Evolutionary conservation across 2,329 filamentous ascomycete genomes (phyloP).

Genomic region (Penicillium sp.): DNA sequence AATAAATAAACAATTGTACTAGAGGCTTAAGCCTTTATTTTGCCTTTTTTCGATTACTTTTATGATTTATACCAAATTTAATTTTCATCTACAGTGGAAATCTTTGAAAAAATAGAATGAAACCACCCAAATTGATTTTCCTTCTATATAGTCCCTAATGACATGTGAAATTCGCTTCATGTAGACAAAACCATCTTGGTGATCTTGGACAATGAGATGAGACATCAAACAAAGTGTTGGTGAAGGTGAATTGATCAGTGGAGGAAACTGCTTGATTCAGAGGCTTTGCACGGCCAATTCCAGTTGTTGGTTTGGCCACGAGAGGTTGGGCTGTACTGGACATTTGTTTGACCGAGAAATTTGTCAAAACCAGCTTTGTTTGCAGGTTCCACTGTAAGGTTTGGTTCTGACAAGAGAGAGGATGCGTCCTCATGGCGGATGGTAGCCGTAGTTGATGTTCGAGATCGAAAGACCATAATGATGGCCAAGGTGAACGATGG

Average conservation of each 20-base stretch:
- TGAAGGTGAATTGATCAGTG: not conserved
- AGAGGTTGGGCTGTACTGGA: not conserved
- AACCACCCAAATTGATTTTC: not conserved
- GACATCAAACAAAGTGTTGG: not conserved
- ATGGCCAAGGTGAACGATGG: no score
- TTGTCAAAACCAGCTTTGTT: not conserved
- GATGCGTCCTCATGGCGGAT: not conserved
- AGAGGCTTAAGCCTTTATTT: no score
- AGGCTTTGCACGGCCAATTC: not conserved
- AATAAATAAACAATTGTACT: no score
- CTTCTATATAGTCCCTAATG: not conserved
- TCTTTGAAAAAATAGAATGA: not conserved
- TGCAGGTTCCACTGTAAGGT: not conserved
- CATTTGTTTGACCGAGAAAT: not conserved
- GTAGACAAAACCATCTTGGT: not conserved
- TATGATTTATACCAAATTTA: no score
- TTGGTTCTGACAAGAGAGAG: not conserved
- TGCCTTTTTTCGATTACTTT: no score
- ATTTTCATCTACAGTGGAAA: no score
- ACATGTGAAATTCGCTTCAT: not conserved
- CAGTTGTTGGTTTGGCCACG: no score
- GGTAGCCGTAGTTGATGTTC: not conserved
- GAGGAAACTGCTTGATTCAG: not conserved
- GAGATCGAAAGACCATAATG: not conserved
- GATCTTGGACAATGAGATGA: not conserved